phyloP scores from a whole-genome alignment of 179 eudicot genomes.

The Actinidia chinensis region DNA sequence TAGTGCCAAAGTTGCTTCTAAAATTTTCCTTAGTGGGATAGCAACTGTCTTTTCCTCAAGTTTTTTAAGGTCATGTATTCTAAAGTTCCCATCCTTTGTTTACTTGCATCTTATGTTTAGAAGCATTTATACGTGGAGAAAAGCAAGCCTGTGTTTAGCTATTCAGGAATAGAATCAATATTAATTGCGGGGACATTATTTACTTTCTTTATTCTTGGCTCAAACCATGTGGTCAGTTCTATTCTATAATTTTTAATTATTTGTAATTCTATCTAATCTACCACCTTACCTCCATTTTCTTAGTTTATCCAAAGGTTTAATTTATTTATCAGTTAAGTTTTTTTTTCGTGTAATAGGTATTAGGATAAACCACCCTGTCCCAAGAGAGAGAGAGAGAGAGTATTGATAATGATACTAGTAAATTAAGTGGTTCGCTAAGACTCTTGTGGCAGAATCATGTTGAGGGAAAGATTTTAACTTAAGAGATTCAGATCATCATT shows the following conservation, averaged over 20 bases:
- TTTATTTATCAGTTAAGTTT: not conserved
- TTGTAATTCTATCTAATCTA: conserved; percentile 11
- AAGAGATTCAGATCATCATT: conserved; percentile 45
- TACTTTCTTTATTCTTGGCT: too few relatives aligned
- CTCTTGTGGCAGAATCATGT: conserved; percentile 35
- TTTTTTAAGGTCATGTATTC: too few relatives aligned
- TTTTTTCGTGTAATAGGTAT: conserved; percentile 47
- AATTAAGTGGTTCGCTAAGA: conserved; percentile 46
- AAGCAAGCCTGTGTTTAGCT: not conserved
- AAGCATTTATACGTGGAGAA: not conserved
- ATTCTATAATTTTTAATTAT: not conserved
- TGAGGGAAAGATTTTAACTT: conserved; percentile 49
- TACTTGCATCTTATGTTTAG: not conserved
- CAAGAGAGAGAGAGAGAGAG: too few relatives aligned
- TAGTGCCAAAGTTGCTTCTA: too few relatives aligned
- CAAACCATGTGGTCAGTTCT: not conserved
- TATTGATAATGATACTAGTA: conserved; percentile 46
- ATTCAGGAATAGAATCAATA: not conserved
- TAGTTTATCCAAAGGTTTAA: conserved; percentile 1
- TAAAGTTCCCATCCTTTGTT: too few relatives aligned
- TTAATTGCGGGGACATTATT: too few relatives aligned
- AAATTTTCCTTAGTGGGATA: not conserved
- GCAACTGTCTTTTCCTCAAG: not conserved
- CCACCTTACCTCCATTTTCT: not conserved
- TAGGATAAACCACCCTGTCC: conserved; percentile 53